Conservation (phyloP, 2,329 filamentous ascomycete species). For the Epichloe scottii region DNA sequence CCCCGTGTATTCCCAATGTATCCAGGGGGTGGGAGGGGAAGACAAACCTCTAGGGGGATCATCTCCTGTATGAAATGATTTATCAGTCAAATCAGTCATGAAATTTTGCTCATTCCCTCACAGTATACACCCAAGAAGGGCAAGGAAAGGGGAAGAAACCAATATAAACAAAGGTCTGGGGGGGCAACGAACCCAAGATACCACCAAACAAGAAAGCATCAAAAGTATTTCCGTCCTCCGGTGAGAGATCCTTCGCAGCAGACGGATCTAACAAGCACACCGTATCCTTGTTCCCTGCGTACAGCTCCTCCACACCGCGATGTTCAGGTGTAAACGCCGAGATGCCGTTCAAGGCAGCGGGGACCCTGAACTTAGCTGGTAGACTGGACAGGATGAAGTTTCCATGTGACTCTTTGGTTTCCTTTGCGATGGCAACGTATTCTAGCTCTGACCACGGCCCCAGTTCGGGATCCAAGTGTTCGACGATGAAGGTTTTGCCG, state of each 20-base stretch:
- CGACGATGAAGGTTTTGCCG: slow-evolving; percentile 75
- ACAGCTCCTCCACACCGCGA: slow-evolving; percentile 72
- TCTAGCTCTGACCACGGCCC: slow-evolving; percentile 91
- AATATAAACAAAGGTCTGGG: not conserved
- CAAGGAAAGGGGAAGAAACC: not conserved
- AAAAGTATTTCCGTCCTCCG: slow-evolving; percentile 71
- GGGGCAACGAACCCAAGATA: slow-evolving; percentile 59
- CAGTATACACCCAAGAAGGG: not conserved
- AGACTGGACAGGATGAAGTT: slow-evolving; percentile 76
- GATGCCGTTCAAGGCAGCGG: slow-evolving; percentile 39
- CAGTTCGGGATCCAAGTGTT: slow-evolving; percentile 91
- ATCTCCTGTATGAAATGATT: slow-evolving; percentile 49
- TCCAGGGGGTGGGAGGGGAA: not conserved
- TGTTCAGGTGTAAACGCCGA: slow-evolving; percentile 59
- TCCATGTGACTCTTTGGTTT: slow-evolving; percentile 55
- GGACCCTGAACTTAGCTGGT: slow-evolving; percentile 54
- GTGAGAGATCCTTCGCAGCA: slow-evolving; percentile 67
- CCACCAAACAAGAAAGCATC: slow-evolving; percentile 92
- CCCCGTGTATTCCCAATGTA: too few species aligned
- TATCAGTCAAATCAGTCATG: not conserved
- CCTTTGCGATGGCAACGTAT: slow-evolving; percentile 75
- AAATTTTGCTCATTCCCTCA: not conserved
- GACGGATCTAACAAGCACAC: slow-evolving; percentile 86
- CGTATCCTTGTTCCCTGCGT: slow-evolving; percentile 55
- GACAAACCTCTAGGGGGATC: slow-evolving; percentile 77